Percentiles rank a stretch among this genome's conserved stretches.
phyloP scores from a whole-genome alignment of 225 moss, liverwort and hornwort species.

The Pseudisothecium myosuroides region DNA sequence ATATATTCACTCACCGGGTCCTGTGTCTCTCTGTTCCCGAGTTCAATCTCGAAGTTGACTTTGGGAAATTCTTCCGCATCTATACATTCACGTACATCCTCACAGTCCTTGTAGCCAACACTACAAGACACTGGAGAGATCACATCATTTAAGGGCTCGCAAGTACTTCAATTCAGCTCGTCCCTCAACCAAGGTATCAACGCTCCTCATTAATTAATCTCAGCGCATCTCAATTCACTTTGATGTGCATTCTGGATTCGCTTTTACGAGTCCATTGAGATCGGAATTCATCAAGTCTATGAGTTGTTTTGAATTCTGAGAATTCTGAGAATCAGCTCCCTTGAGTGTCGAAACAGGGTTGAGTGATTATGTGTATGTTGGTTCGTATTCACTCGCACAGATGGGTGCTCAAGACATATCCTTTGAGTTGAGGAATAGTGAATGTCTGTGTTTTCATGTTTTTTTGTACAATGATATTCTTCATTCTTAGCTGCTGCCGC shows the following conservation, averaged over 20 bases:
- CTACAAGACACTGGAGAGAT: neutral
- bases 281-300: neutral
- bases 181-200: neutral
- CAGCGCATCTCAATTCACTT: neutral
- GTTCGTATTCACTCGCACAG: neutral
- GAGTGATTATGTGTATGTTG: neutral
- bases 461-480: neutral
- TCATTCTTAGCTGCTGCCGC: neutral
- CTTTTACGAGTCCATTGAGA: neutral
- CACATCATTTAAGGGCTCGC: neutral
- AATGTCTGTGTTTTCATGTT: neutral
- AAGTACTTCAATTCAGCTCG: neutral
- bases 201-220: neutral
- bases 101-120: neutral
- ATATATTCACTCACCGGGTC: neutral
- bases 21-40: neutral
- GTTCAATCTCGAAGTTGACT: neutral
- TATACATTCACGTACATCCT: neutral
- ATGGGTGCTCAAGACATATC: neutral
- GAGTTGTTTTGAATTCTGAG: neutral
- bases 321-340: neutral
- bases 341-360: neutral
- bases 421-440: neutral
- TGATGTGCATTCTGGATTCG: neutral
- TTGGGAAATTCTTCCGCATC: neutral